Evolutionary conservation across 2,329 filamentous ascomycete species (phyloP), one percentile per base, ranked within the genome.

Genomic region (Leptographium flavum): DNA sequence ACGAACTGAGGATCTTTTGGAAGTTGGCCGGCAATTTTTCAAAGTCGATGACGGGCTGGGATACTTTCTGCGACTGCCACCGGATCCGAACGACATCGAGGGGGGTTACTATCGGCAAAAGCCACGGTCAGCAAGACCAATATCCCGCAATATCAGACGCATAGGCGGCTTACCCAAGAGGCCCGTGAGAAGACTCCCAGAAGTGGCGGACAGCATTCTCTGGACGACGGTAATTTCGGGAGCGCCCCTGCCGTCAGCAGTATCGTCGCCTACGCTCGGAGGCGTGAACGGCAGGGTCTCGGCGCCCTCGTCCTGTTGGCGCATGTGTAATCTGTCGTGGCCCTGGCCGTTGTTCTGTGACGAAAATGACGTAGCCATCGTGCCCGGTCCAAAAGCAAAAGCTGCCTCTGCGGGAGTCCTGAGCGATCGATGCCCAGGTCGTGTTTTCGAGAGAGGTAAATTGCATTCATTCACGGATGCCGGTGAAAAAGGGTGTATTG

Each of bases 71-170:
- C 2, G 92, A 90, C 63, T 98, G 92, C 45, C 94, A 71, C 50
- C 92, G 87, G 39, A 98, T 87, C 50, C 92, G 86, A 49, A 98
- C 92, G 50, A 98, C 92, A 59, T 98, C 92, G 43, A 98, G 80
- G 39, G 92, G 92, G 5, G 92, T 98, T 28, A 94, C 90, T 93
- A 53, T 8, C 8, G n/a, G 14, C 15, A 17, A 7, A 23, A 11
- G 33, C 17, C 3, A 5, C 5, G 2, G 32, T 25, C 13, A 28
- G 28, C 32, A 39, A 17, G 5, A 35, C 4, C 17, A 36, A 21
- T 21, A 5, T 3, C 8, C 35, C 7, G 4, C 11, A 23, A 25
- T 36, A 7, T n/a, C n/a, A n/a, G n/a, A n/a, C n/a, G 19, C 32
- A 19, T 21, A 37, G 35, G 13, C 3, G 11, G 36, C 45, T 3